These are phyloP conservation scores for Solanum hybrid DNA, from an alignment of 305 asterid species.

Conservation along the genomic window DNA sequence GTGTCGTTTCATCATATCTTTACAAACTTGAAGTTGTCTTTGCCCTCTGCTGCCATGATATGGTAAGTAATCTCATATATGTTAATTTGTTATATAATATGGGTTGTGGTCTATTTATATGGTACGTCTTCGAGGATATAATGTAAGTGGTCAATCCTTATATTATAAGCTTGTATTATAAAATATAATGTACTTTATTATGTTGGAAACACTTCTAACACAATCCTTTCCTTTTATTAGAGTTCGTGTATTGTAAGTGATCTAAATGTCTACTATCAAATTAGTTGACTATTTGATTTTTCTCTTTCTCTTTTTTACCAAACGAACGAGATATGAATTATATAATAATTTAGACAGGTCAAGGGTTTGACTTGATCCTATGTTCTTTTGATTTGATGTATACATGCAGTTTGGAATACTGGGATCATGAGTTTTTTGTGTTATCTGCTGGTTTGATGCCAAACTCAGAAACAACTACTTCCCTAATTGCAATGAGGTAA, in stretches of 20 bases:
- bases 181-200: neutral
- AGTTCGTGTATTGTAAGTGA: neutral
- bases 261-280: neutral
- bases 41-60: slow-evolving; percentile 85
- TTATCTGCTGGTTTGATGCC: slow-evolving; percentile 71
- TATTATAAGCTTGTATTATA: neutral
- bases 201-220: neutral
- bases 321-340: neutral
- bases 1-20: slow-evolving; percentile 26
- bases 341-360: neutral
- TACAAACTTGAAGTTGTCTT: slow-evolving; percentile 42
- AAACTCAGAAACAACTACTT: slow-evolving; percentile 44
- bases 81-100: no score
- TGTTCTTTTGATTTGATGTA: neutral
- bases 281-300: neutral
- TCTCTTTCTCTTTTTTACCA: neutral
- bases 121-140: neutral
- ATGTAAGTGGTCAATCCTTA: neutral
- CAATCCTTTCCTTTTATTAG: neutral
- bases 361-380: neutral
- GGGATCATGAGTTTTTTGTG: slow-evolving; percentile 75
- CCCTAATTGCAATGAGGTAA: slow-evolving; percentile 74
- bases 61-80: no score
- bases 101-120: no score
- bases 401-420: slow-evolving; percentile 45